Conservation (phyloP, 148 eudicot genomes). For the Hydrangea macrophylla region DNA sequence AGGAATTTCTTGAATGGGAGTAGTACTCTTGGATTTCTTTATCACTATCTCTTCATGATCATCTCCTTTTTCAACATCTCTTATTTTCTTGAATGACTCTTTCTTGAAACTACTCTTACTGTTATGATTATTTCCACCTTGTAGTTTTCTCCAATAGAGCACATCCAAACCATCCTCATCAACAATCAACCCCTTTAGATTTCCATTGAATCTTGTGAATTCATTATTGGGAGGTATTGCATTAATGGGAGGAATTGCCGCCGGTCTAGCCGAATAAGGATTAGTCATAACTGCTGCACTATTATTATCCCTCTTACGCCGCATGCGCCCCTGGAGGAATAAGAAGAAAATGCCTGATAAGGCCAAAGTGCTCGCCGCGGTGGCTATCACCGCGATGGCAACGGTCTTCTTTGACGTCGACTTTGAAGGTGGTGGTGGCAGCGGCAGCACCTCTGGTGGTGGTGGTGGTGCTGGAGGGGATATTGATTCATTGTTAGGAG, state of each 20-base stretch:
- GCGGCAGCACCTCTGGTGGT: conserved; percentile 13
- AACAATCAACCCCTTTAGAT: conserved; percentile 64
- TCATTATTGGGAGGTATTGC: too few species aligned
- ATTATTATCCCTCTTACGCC: conserved; percentile 17
- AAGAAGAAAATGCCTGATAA: conserved; percentile 55
- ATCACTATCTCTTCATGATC: conserved; percentile 8
- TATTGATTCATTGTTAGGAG: conserved; percentile 9
- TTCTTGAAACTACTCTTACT: conserved; percentile 25
- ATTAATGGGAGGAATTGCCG: too few species aligned
- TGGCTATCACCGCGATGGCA: conserved; percentile 56
- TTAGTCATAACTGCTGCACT: neutral
- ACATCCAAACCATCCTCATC: conserved; percentile 94
- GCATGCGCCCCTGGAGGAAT: conserved; percentile 23
- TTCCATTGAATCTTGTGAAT: conserved; percentile 45
- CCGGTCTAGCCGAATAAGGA: too few species aligned
- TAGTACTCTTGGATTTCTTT: conserved; percentile 12
- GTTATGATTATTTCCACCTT: conserved; percentile 55
- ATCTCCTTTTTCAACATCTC: conserved; percentile 23
- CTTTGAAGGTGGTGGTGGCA: conserved; percentile 15
- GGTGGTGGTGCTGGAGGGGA: conserved; percentile 13
- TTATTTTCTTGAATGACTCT: conserved; percentile 20
- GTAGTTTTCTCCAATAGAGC: conserved; percentile 71
- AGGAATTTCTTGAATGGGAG: conserved; percentile 27
- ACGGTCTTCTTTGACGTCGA: conserved; percentile 40
- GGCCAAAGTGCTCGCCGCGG: conserved; percentile 58